Base-by-base conservation (phyloP, 163 green algal genomes). In the Smithsoniella earleae region DNA sequence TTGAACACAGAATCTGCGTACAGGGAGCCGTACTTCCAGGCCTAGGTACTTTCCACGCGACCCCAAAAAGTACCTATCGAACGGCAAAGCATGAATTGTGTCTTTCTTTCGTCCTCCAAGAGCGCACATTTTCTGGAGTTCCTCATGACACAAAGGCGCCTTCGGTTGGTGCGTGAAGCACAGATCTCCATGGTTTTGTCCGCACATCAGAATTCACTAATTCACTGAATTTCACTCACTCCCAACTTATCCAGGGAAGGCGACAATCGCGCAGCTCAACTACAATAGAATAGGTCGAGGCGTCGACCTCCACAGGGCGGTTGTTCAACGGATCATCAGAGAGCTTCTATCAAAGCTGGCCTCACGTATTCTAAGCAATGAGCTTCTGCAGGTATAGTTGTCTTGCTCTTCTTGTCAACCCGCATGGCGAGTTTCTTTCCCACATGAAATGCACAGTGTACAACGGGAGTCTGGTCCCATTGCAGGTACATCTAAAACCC, bases 291-390 rank as follows among this genome's bases (percentile, higher is more conserved):
- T 64, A 64, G 49, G 49, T 64, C 49, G 33, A 27, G 33, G 33
- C 33, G 13, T 64, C 13, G 25, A 25, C 13, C 49, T 64, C 5
- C 49, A 64, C 33, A 25, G 49, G 13, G 49, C 49, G 33, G 49
- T 27, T 25, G 49, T 64, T 10, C 49, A 64, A 18, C 6, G 49
- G 49, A 6, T 64, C 6, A 27, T 64, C 13, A 64, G 49, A 64
- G 49, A 64, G 49, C 49, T 64, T 25, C 49, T 64, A 10, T 64
- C 49, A 1, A 64, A 64, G 49, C 49, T 64, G 8, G 49, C 49
- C 8, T 64, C 49, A 64, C 31, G 13, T 18, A 64, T 64, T 18
- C 13, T 64, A 6, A 18, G 49, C 49, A 64, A 64, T 27, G 49
- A 64, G 31, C 25, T 64, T 27, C 6, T 64, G 6, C 49, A 64